Conservation (phyloP, 805 yeast genomes). For the Sungouiozyma ichnusensis region DNA sequence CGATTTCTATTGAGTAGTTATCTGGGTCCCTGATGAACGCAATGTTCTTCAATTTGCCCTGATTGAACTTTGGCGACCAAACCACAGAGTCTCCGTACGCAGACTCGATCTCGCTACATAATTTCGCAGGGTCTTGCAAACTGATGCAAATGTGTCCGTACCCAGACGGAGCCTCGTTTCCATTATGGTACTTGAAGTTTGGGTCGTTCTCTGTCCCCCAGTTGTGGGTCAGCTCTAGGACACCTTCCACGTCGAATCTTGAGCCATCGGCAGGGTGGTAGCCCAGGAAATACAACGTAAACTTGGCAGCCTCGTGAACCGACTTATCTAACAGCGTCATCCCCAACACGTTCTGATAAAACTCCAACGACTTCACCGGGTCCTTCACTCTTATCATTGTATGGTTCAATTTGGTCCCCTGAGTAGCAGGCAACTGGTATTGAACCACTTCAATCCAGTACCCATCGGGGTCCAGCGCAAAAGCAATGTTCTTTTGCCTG, state of each 20-base stretch:
- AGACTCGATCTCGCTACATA: slow-evolving; percentile 39
- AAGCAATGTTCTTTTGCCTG: slow-evolving; percentile 86
- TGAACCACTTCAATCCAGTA: slow-evolving; percentile 91
- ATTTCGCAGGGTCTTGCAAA: slow-evolving; percentile 41
- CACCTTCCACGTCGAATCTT: slow-evolving; percentile 44
- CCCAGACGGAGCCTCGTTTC: slow-evolving; percentile 71
- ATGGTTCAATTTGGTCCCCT: slow-evolving; percentile 53
- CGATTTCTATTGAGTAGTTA: slow-evolving; percentile 73
- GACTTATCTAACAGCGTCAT: slow-evolving; percentile 55
- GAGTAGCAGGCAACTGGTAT: slow-evolving; percentile 27
- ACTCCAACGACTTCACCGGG: slow-evolving; percentile 60
- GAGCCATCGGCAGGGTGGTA: slow-evolving; percentile 38
- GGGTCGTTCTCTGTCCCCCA: slow-evolving; percentile 87
- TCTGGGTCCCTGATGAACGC: slow-evolving; percentile 86
- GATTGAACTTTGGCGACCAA: slow-evolving; percentile 50
- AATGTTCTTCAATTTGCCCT: slow-evolving; percentile 45
- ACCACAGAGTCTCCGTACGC: slow-evolving; percentile 40
- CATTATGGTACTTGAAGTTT: slow-evolving; percentile 69
- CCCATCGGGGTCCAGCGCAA: slow-evolving; percentile 90
- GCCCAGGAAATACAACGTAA: slow-evolving; percentile 79
- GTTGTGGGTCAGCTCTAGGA: slow-evolving; percentile 86
- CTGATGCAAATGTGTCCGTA: slow-evolving; percentile 80
- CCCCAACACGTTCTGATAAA: slow-evolving; percentile 73
- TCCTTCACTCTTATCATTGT: slow-evolving; percentile 90
- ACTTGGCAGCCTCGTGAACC: slow-evolving; percentile 59